phyloP scores from a whole-genome alignment of 1,284 basidiomycete species.

The Pseudozyma sp. region DNA sequence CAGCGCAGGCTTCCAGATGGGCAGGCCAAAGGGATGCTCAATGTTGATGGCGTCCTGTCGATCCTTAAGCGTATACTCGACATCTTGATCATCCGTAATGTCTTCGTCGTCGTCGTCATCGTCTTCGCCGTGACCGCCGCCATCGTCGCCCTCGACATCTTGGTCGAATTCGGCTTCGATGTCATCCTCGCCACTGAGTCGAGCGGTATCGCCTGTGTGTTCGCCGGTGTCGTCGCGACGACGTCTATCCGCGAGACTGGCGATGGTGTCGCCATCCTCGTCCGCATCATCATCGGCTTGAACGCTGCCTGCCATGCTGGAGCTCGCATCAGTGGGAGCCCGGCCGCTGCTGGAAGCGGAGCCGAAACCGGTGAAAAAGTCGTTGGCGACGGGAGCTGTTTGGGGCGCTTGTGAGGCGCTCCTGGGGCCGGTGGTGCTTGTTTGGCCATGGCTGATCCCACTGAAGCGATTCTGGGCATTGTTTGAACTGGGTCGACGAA shows the following conservation, averaged over 20 bases:
- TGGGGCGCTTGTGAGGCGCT: constrained; percentile 25
- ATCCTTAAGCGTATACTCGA: constrained; percentile 90
- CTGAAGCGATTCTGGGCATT: constrained; percentile 33
- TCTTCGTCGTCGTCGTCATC: constrained; percentile 43
- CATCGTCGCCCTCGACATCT: constrained; percentile 6
- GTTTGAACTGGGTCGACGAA: constrained; percentile 41
- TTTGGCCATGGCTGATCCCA: constrained; percentile 36
- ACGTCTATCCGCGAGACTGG: constrained; percentile 46
- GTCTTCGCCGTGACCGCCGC: constrained; percentile 14
- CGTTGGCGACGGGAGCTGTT: constrained; percentile 12
- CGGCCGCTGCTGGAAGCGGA: constrained; percentile 24
- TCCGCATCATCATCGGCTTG: constrained; percentile 31
- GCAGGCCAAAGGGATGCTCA: constrained; percentile 98
- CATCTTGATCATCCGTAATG: constrained; percentile 72
- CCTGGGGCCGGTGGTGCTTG: constrained; percentile 36
- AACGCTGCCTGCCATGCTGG: constrained; percentile 51
- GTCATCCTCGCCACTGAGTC: constrained; percentile 22
- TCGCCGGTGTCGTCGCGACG: constrained; percentile 28
- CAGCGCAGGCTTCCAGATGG: constrained; percentile 98
- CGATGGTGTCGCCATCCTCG: constrained; percentile 57
- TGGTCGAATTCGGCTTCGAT: constrained; percentile 32
- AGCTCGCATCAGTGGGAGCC: constrained; percentile 32
- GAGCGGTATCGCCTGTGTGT: constrained; percentile 15
- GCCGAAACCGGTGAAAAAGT: constrained; percentile 46
- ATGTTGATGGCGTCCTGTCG: constrained; percentile 97